Conservation (phyloP, 2,329 filamentous ascomycete genomes). For the Colletotrichum sp. region DNA sequence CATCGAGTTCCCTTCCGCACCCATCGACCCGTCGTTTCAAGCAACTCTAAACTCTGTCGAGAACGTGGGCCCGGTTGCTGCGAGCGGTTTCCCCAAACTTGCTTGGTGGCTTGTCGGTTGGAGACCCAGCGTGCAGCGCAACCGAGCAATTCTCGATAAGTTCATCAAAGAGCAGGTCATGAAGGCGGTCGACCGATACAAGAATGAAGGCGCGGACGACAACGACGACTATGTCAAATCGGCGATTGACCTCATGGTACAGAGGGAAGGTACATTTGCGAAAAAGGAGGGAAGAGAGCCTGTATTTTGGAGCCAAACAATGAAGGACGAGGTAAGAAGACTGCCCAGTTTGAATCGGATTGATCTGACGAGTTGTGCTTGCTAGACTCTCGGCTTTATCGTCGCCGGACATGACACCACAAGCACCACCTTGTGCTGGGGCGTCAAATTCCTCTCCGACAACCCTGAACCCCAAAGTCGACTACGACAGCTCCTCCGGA, state of each 20-base stretch:
- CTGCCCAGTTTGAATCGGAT: neutral
- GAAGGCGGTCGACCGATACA: neutral
- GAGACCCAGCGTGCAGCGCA: neutral
- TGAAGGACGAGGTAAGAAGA: constrained; percentile 8
- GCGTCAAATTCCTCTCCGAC: constrained; percentile 22
- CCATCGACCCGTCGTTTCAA: neutral
- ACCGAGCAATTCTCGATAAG: neutral
- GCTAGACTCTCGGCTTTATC: constrained; percentile 27
- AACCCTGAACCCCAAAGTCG: constrained; percentile 26
- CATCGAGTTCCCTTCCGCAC: neutral
- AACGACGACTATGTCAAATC: neutral
- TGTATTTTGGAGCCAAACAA: neutral
- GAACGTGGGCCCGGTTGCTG: neutral
- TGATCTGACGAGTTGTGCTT: neutral
- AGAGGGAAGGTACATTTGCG: constrained; percentile 31
- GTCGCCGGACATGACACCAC: constrained; percentile 30
- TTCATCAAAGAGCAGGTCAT: neutral
- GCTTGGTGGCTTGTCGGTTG: neutral
- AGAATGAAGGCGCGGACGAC: neutral
- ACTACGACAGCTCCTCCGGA: constrained; percentile 26
- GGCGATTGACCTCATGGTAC: constrained; percentile 37
- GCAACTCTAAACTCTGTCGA: neutral
- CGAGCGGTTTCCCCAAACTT: neutral
- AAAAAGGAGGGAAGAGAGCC: constrained; percentile 8
- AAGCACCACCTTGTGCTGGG: constrained; percentile 25